A percentile compares a stretch with the other conserved stretches of the same genome.
These are phyloP conservation scores for Colletotrichum abscissum DNA, from an alignment of 2,329 filamentous ascomycete species.

Conservation along the genomic window DNA sequence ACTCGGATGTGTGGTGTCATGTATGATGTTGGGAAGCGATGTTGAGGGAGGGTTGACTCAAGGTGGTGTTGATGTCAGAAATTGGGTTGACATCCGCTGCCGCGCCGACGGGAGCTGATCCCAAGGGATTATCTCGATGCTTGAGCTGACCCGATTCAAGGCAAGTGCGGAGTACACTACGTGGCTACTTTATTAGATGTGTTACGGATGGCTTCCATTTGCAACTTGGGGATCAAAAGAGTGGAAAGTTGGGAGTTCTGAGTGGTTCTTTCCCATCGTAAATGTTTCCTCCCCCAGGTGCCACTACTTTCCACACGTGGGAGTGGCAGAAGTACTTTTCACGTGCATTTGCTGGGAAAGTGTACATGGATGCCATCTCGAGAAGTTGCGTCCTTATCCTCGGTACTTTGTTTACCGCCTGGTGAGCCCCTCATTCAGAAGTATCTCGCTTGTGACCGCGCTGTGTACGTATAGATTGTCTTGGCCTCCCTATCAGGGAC, in stretches of 20 bases:
- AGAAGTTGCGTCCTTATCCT: background rate
- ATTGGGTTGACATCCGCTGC: background rate
- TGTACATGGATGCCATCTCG: background rate
- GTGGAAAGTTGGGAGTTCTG: background rate
- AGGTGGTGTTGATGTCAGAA: background rate
- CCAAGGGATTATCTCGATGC: background rate
- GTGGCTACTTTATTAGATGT: background rate
- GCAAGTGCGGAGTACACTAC: background rate
- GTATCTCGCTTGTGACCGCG: background rate
- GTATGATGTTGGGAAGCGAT: background rate
- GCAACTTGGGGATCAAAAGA: background rate
- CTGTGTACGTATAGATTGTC: background rate
- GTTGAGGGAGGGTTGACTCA: background rate
- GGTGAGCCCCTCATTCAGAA: background rate
- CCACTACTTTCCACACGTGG: slow-evolving; percentile 33
- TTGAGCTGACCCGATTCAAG: background rate
- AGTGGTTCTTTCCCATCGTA: background rate
- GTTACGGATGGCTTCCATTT: no score
- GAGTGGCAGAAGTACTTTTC: slow-evolving; percentile 11
- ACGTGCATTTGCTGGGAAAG: background rate
- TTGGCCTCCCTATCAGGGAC: background rate
- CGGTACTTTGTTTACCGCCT: background rate
- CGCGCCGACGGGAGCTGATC: background rate
- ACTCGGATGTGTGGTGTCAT: background rate
- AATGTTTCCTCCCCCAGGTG: slow-evolving; percentile 26